phyloP scores from a whole-genome alignment of 2,329 filamentous ascomycete species.

The Lasiodiplodia citricola region DNA sequence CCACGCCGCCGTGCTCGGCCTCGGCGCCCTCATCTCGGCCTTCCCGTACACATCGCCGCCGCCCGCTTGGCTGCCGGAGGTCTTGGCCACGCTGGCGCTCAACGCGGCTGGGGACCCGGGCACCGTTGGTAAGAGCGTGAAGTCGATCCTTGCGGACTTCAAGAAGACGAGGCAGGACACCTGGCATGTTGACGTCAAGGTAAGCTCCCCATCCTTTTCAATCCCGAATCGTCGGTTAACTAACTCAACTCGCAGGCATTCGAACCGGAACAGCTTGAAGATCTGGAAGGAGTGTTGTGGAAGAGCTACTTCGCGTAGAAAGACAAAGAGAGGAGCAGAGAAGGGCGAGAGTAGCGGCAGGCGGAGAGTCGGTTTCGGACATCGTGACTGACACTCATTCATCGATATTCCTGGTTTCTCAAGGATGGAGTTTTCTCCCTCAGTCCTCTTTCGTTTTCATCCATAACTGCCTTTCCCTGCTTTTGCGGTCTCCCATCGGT shows the following conservation, averaged over 20 bases:
- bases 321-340: not conserved
- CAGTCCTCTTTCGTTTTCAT: not conserved
- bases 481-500: not conserved
- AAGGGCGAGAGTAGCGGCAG: not conserved
- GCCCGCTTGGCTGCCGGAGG: slow-evolving; percentile 90
- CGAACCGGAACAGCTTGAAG: slow-evolving; percentile 88
- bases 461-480: not conserved
- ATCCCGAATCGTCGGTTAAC: not conserved
- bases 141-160: slow-evolving; percentile 92
- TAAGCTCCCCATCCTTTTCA: slow-evolving; percentile 50
- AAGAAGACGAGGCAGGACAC: slow-evolving; percentile 99
- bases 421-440: not conserved
- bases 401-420: no score
- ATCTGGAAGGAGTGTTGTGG: slow-evolving; percentile 95
- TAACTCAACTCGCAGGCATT: slow-evolving; percentile 64
- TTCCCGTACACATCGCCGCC: slow-evolving; percentile 96
- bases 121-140: slow-evolving; percentile 93
- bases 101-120: slow-evolving; percentile 88
- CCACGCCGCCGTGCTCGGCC: slow-evolving; percentile 88
- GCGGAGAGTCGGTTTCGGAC: no score
- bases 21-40: slow-evolving; percentile 90
- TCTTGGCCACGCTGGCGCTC: slow-evolving; percentile 82
- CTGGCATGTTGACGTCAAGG: slow-evolving; percentile 98
- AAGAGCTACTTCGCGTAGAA: slow-evolving; percentile 95
- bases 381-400: no score